These are phyloP conservation scores for Opeltia flavorubescens DNA, from an alignment of 495 filamentous ascomycete genomes.

Conservation along the genomic window DNA sequence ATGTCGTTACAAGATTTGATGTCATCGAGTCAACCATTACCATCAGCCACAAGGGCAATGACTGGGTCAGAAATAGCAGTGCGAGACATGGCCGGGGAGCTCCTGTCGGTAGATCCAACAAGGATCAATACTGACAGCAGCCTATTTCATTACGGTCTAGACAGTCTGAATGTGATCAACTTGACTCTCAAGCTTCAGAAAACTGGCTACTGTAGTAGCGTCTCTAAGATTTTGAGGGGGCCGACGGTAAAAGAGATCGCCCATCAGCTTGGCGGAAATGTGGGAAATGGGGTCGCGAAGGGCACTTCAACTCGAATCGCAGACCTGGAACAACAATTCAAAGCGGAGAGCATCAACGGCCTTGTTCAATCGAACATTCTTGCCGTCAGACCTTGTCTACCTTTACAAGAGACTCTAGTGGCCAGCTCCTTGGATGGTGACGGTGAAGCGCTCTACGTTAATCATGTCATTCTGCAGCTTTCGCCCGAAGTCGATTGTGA, in stretches of 20 bases:
- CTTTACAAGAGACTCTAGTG: conserved; percentile 73
- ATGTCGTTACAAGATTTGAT: conserved; percentile 10
- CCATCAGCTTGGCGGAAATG: conserved; percentile 15
- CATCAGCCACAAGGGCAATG: not conserved
- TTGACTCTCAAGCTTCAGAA: conserved; percentile 50
- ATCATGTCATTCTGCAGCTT: conserved; percentile 54
- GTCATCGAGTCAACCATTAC: not conserved
- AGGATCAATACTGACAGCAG: conserved; percentile 39
- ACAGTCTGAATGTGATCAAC: conserved; percentile 37
- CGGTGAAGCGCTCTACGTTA: conserved; percentile 57
- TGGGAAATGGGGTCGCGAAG: conserved; percentile 11
- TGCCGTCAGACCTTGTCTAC: conserved; percentile 33
- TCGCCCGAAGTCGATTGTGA: conserved; percentile 30
- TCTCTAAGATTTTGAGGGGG: conserved; percentile 51
- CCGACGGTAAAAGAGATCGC: conserved; percentile 46
- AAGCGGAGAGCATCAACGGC: conserved; percentile 26
- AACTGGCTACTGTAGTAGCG: conserved; percentile 39
- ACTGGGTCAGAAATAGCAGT: conserved; percentile 6
- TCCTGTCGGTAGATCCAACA: conserved; percentile 20
- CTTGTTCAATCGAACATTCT: conserved; percentile 15
- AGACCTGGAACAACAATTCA: conserved; percentile 41
- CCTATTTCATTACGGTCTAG: conserved; percentile 28
- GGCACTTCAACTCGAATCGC: conserved; percentile 14
- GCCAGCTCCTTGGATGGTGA: conserved; percentile 55
- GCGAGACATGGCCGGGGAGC: not conserved